Evolutionary conservation across 2,329 filamentous ascomycete genomes (phyloP).

Genomic region (Talaromyces marneffei): DNA sequence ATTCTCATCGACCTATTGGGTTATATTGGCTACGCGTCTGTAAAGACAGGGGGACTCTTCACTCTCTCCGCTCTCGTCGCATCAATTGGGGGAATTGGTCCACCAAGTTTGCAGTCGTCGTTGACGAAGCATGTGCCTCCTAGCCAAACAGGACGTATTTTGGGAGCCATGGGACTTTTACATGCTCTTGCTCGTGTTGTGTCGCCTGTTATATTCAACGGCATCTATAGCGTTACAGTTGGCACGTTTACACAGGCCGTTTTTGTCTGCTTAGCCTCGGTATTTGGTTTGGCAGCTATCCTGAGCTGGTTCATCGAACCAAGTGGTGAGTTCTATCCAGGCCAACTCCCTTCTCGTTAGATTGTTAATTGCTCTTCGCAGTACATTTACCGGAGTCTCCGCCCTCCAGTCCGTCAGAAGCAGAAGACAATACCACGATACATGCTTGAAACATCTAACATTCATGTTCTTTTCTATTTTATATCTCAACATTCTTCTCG

Average conservation of each 20-base stretch:
- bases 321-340: constrained; percentile 56
- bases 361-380: constrained; percentile 14
- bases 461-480: neutral
- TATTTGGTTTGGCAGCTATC: constrained; percentile 62
- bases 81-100: constrained; percentile 74
- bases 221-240: constrained; percentile 78
- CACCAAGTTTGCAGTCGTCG: constrained; percentile 74
- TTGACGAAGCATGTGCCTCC: constrained; percentile 87
- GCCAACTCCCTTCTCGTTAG: neutral
- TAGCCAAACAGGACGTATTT: constrained; percentile 74
- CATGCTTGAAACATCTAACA: neutral
- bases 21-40: constrained; percentile 66
- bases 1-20: constrained; percentile 72
- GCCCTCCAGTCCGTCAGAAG: constrained; percentile 1
- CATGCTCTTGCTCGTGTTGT: constrained; percentile 76
- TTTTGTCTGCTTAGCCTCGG: constrained; percentile 64
- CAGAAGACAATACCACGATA: neutral
- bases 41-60: constrained; percentile 59
- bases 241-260: constrained; percentile 71
- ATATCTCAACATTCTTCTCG: neutral
- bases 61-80: constrained; percentile 66
- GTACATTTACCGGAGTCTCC: constrained; percentile 8
- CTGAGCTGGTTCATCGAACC: constrained; percentile 67
- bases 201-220: constrained; percentile 75
- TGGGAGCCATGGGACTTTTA: constrained; percentile 79